Evolutionary conservation across 495 filamentous ascomycete genomes (phyloP).

Genomic region (Penicillium arizonense): DNA sequence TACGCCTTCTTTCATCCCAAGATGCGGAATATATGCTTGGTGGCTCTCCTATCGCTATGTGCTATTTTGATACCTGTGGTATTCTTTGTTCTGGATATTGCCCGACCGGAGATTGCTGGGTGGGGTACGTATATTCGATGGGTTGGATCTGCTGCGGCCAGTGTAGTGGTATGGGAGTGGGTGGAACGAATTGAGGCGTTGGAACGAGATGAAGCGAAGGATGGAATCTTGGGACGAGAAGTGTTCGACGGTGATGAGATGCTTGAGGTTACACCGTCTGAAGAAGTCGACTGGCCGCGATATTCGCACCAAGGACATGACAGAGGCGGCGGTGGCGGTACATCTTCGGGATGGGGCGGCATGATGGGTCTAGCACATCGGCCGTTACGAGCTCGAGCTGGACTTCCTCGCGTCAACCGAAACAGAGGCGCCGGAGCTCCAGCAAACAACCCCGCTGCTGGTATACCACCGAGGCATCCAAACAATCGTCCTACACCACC

Average conservation of each 20-base stretch:
- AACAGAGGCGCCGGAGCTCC: conserved; percentile 20
- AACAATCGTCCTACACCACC: conserved; percentile 59
- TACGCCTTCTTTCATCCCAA: conserved; percentile 92
- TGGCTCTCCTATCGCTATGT: conserved; percentile 75
- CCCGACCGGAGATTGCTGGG: conserved; percentile 78
- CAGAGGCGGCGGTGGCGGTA: conserved; percentile 36
- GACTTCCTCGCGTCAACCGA: conserved; percentile 22
- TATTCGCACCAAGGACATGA: conserved; percentile 32
- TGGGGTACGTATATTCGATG: conserved; percentile 98
- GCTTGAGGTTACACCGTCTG: conserved; percentile 69
- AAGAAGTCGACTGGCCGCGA: conserved; percentile 56
- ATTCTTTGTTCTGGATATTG: conserved; percentile 94
- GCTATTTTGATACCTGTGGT: conserved; percentile 87
- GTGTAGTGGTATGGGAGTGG: conserved; percentile 99
- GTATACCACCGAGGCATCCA: conserved; percentile 16
- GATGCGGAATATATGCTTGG: conserved; percentile 87
- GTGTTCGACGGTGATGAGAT: conserved; percentile 97
- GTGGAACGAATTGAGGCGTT: conserved; percentile 97
- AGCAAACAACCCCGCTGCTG: conserved; percentile 14
- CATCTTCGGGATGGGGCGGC: conserved; percentile 45
- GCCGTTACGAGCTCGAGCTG: conserved; percentile 37
- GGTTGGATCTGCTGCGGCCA: conserved; percentile 94
- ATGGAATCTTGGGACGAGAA: conserved; percentile 90
- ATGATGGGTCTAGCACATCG: conserved; percentile 41
- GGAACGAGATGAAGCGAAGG: conserved; percentile 93